These are phyloP conservation scores for Aureobasidium sp. DNA, from an alignment of 2,329 filamentous ascomycete species.

Conservation along the genomic window DNA sequence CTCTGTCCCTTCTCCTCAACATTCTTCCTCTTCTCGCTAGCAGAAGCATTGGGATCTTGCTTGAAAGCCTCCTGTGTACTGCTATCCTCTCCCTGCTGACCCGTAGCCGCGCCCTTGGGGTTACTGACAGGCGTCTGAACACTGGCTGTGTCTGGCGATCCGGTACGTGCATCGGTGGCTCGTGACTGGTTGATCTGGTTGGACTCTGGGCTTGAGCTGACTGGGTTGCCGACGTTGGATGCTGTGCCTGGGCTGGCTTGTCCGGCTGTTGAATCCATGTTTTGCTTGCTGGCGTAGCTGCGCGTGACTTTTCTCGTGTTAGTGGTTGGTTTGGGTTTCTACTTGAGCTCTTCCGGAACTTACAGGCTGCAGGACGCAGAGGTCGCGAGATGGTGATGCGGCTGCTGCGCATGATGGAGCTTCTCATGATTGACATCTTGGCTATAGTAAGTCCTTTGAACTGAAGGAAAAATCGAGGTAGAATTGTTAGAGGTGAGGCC, in stretches of 20 bases:
- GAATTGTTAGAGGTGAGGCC: neutral
- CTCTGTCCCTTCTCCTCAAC: slow-evolving; percentile 21
- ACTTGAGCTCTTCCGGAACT: neutral
- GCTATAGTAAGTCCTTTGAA: neutral
- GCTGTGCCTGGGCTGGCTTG: slow-evolving; percentile 15
- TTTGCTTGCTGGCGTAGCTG: slow-evolving; percentile 12
- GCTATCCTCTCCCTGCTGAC: slow-evolving; percentile 28
- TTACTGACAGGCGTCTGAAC: slow-evolving; percentile 14
- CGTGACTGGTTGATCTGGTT: slow-evolving; percentile 13
- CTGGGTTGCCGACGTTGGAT: slow-evolving; percentile 15
- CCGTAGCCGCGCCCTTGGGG: neutral
- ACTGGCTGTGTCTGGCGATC: slow-evolving; percentile 11
- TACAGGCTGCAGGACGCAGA: slow-evolving; percentile 3
- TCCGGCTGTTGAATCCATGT: slow-evolving; percentile 8
- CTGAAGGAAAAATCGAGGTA: neutral
- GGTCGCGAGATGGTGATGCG: neutral
- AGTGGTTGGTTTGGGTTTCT: neutral
- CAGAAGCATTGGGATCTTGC: slow-evolving; percentile 20
- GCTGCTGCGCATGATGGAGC: slow-evolving; percentile 11
- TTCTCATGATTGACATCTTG: slow-evolving; percentile 10
- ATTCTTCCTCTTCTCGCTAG: slow-evolving; percentile 20
- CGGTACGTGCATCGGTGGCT: slow-evolving; percentile 3
- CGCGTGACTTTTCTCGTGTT: neutral
- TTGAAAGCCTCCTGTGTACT: slow-evolving; percentile 24
- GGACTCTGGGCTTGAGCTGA: slow-evolving; percentile 6